Conservation (phyloP, 192 early-diverging fungal genomes). For the Geranomyces michiganensis region DNA sequence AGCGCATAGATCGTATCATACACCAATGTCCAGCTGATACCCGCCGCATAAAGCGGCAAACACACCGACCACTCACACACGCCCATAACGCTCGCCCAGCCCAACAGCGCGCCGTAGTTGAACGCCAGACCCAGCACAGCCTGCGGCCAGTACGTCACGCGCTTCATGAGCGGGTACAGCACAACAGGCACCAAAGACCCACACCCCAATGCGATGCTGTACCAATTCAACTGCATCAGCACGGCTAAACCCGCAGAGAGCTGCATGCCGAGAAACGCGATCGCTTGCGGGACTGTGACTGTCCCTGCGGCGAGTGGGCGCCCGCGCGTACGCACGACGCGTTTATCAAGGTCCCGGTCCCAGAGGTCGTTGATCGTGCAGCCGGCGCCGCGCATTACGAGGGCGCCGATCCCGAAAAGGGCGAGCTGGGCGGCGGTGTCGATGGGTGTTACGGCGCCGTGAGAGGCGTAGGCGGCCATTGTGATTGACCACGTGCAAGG, state of each 20-base stretch:
- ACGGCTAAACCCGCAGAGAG: conserved; percentile 79
- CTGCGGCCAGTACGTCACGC: conserved; percentile 95
- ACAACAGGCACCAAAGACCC: conserved; percentile 77
- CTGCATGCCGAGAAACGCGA: conserved; percentile 80
- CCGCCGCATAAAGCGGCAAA: conserved; percentile 82
- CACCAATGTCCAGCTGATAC: conserved; percentile 90
- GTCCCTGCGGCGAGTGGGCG: conserved; percentile 83
- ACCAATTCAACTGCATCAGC: conserved; percentile 85
- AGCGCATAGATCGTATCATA: conserved; percentile 98
- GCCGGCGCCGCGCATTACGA: conserved; percentile 94
- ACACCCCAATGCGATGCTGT: conserved; percentile 81
- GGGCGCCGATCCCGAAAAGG: conserved; percentile 81
- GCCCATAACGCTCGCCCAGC: conserved; percentile 78
- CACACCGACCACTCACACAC: conserved; percentile 67
- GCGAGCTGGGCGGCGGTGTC: conserved; percentile 68
- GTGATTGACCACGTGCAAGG: conserved; percentile 76
- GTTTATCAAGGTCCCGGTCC: conserved; percentile 89
- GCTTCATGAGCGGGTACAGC: conserved; percentile 92
- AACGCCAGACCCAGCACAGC: conserved; percentile 84
- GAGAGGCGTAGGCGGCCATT: conserved; percentile 42
- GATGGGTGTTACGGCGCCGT: conserved; percentile 64
- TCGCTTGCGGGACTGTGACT: conserved; percentile 67
- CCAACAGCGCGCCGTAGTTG: conserved; percentile 92
- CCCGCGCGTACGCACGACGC: conserved; percentile 72
- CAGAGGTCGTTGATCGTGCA: conserved; percentile 98